Evolutionary conservation across 2,329 filamentous ascomycete species (phyloP).

Genomic region (Fusarium devonianum): DNA sequence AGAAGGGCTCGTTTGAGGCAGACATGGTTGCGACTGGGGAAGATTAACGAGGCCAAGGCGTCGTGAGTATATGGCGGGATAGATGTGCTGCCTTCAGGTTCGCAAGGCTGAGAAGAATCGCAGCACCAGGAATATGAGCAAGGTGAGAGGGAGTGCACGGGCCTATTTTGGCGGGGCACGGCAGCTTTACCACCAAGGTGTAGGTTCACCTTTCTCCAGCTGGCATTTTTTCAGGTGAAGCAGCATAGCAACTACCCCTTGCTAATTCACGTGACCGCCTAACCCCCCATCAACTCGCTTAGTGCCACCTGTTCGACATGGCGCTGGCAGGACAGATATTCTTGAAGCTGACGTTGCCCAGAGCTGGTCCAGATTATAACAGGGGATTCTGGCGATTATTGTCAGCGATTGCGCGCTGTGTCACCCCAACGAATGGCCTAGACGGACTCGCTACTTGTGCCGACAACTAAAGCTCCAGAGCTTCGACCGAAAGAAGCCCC

Average conservation of each 20-base stretch:
- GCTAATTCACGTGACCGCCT: slow-evolving; percentile 44
- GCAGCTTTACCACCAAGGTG: slow-evolving; percentile 20
- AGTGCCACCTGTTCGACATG: slow-evolving; percentile 52
- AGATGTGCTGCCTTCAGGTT: slow-evolving; percentile 12
- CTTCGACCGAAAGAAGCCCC: slow-evolving; percentile 35
- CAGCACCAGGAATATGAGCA: slow-evolving; percentile 24
- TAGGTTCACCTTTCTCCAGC: slow-evolving; percentile 17
- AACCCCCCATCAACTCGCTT: slow-evolving; percentile 38
- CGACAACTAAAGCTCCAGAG: slow-evolving; percentile 36
- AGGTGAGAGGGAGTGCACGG: slow-evolving; percentile 28
- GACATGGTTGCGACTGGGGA: slow-evolving; percentile 59
- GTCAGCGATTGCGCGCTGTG: slow-evolving; percentile 42
- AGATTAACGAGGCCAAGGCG: slow-evolving; percentile 1
- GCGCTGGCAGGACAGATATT: slow-evolving; percentile 49
- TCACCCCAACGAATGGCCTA: slow-evolving; percentile 43
- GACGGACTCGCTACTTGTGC: slow-evolving; percentile 36
- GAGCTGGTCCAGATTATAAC: slow-evolving; percentile 41
- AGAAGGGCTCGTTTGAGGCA: slow-evolving; percentile 81
- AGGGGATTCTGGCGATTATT: slow-evolving; percentile 42
- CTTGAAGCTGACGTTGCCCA: slow-evolving; percentile 44
- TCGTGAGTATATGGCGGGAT: slow-evolving; percentile 8
- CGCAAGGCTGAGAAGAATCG: slow-evolving; percentile 40
- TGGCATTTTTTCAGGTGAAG: slow-evolving; percentile 4
- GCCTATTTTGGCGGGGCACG: slow-evolving; percentile 35
- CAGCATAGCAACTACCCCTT: slow-evolving; percentile 18